Percentiles rank a stretch among this genome's conserved stretches.
Conservation (phyloP, 192 early-diverging fungal species). For the Thamnidium elegans region DNA sequence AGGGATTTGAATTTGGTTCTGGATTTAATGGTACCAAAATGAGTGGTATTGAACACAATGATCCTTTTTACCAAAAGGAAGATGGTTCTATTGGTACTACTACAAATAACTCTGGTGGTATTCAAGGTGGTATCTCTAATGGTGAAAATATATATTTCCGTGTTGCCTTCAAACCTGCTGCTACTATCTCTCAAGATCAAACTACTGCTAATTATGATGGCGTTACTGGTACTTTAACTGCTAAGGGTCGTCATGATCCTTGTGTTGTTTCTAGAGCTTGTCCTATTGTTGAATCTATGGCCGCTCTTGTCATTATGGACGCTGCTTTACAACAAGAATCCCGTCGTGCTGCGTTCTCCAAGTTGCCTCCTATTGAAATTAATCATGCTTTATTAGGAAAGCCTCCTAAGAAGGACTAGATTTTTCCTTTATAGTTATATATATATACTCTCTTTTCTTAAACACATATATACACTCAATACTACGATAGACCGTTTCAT, state of each 20-base stretch:
- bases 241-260: constrained; percentile 95
- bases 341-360: constrained; percentile 47
- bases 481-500: too few species aligned
- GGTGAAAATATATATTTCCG: constrained; percentile 96
- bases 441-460: too few species aligned
- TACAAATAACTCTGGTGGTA: constrained; percentile 95
- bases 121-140: constrained; percentile 97
- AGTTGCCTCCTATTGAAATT: constrained; percentile 48
- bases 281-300: constrained; percentile 98
- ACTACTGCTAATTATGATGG: constrained; percentile 86
- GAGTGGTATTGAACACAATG: constrained; percentile 90
- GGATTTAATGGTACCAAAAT: constrained; percentile 89
- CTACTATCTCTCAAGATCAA: constrained; percentile 93
- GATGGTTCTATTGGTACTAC: constrained; percentile 71
- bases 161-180: constrained; percentile 96
- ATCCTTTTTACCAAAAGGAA: constrained; percentile 72
- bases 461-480: too few species aligned
- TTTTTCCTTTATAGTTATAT: too few species aligned
- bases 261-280: constrained; percentile 95
- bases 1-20: constrained; percentile 96
- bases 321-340: constrained; percentile 60
- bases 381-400: constrained; percentile 36
- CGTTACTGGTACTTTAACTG: constrained; percentile 72
- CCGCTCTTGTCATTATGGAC: constrained; percentile 91
- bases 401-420: constrained; percentile 24